Conservation (phyloP, 768 basidiomycete genomes). For the Suillus discolor region DNA sequence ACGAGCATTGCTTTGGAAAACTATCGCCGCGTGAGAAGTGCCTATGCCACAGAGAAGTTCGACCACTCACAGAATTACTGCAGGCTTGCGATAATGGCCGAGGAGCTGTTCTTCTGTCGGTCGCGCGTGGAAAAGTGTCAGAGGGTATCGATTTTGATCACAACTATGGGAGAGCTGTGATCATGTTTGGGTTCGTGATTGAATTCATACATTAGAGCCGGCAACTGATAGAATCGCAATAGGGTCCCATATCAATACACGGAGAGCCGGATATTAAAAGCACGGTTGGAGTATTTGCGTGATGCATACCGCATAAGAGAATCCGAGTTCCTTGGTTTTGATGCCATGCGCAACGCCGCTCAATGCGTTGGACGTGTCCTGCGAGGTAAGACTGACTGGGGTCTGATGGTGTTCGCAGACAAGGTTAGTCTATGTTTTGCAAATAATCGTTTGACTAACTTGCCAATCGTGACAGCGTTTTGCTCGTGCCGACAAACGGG, state of each 20-base stretch:
- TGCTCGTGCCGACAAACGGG: conserved; percentile 89
- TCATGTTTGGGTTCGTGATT: conserved; percentile 91
- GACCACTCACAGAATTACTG: not conserved
- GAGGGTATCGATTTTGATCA: conserved; percentile 99
- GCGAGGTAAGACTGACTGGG: conserved; percentile 99
- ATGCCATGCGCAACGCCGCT: conserved; percentile 98
- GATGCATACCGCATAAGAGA: conserved; percentile 98
- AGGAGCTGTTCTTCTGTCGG: conserved; percentile 94
- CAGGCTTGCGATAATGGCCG: conserved; percentile 99
- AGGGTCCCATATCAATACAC: conserved; percentile 98
- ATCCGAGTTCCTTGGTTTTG: conserved; percentile 98
- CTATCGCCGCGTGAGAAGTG: conserved; percentile 75
- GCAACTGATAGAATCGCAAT: conserved; percentile 11
- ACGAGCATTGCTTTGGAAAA: conserved; percentile 98
- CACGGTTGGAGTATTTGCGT: conserved; percentile 95
- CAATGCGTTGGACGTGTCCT: conserved; percentile 98
- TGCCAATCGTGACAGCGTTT: conserved; percentile 63
- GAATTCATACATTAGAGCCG: conserved; percentile 1
- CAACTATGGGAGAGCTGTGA: conserved; percentile 97
- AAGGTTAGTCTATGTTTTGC: conserved; percentile 58
- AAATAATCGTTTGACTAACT: not conserved
- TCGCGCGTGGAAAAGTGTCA: conserved; percentile 98
- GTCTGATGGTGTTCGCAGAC: conserved; percentile 98
- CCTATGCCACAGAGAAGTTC: not conserved
- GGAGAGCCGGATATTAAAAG: conserved; percentile 95